Base-by-base conservation (phyloP, 169 alveolate genomes). In the Theileria annulata region DNA sequence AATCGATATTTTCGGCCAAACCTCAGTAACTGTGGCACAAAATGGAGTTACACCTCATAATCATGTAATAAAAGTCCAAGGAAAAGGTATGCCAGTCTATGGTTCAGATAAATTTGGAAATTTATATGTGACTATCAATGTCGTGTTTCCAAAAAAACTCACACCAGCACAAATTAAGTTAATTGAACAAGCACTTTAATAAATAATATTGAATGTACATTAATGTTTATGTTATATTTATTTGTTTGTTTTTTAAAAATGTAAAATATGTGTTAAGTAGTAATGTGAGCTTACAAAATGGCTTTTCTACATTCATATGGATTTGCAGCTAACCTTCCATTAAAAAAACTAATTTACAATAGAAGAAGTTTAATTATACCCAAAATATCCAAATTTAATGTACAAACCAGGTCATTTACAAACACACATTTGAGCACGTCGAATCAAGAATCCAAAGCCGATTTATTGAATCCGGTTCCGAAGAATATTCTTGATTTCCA, bases 11-110 rank as follows among this genome's bases (percentile, higher is more conserved):
- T 88, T 92, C 70, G 94, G 94, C 56, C 92, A 91, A 12, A 58
- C 71, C 30, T 80, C 88, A 59, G 80, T 92, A 28, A 66, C 59
- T 56, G 79, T 92, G 33, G 86, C 82, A 54, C 90, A 89, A 64
- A 80, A 75, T 48, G 92, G 90, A 23, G 91, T 92, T 3, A 92
- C 95, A 23, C 92, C 93, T 48, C 93, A 91, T 73, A 84, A 88
- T 60, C 88, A 92, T 73, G 78, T 92, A 47, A 78, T 92, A 70
- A 87, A 72, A 70, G 56, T 92, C 6, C 80, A 68, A 35, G 81
- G 87, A 30, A 92, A 88, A 62, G 95, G 95, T 21, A 90, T 92
- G 95, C 95, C 95, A 13, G 77, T 77, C 56, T 69, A 66, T 64
- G 85, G 87, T 37, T 21, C 91, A 31, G 79, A 70, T n/a, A 86